phyloP scores from a whole-genome alignment of 2,329 filamentous ascomycete genomes.

The Colletotrichum sublineola region DNA sequence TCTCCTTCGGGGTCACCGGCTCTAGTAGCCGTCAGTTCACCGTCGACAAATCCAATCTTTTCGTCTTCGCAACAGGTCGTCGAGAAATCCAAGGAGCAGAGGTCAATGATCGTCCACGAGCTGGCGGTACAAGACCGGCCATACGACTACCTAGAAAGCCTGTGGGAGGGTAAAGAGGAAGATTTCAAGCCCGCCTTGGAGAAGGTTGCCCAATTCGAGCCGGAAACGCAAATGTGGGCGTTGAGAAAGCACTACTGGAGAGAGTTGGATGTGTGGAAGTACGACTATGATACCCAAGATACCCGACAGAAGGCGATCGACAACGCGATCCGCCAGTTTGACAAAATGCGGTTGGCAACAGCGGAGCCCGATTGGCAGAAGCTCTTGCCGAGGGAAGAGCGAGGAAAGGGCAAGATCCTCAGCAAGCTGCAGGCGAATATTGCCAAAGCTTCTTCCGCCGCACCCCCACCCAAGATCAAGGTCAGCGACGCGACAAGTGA shows the following conservation, averaged over 20 bases:
- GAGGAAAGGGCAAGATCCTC: constrained; percentile 71
- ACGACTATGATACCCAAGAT: constrained; percentile 66
- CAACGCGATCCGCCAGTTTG: constrained; percentile 71
- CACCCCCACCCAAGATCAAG: constrained; percentile 63
- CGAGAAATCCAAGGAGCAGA: constrained; percentile 67
- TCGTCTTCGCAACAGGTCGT: constrained; percentile 65
- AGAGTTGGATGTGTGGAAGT: constrained; percentile 75
- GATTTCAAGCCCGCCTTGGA: constrained; percentile 68
- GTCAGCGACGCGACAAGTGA: constrained; percentile 56
- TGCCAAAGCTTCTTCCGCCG: constrained; percentile 58
- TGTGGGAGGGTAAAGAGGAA: constrained; percentile 65
- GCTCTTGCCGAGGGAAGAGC: constrained; percentile 69
- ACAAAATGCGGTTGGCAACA: constrained; percentile 68
- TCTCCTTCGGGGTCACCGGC: constrained; percentile 67
- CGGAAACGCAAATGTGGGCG: constrained; percentile 64
- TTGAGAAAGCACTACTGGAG: constrained; percentile 71
- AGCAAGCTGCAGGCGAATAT: constrained; percentile 73
- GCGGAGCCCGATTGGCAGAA: constrained; percentile 73
- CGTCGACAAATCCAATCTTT: constrained; percentile 62
- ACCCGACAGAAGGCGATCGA: constrained; percentile 72
- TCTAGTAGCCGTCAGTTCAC: constrained; percentile 67
- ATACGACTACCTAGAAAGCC: constrained; percentile 62
- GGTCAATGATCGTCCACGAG: constrained; percentile 70
- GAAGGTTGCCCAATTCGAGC: constrained; percentile 69
- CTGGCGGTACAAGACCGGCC: constrained; percentile 67